Evolutionary conservation across 805 yeast genomes (phyloP).

Genomic region (Sporopachydermia lactativora): DNA sequence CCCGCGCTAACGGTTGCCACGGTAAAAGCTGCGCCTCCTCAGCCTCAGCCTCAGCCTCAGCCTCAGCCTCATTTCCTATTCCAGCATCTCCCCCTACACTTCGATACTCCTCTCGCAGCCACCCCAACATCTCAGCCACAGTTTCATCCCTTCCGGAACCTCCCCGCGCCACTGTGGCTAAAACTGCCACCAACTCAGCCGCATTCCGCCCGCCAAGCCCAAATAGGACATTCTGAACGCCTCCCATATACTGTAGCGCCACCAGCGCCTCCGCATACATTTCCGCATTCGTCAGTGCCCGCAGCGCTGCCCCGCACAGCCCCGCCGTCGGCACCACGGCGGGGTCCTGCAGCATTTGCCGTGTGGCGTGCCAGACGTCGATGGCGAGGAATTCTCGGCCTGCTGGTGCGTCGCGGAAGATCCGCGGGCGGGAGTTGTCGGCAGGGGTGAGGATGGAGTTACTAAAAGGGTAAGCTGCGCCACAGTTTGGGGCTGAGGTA

Average conservation of each 20-base stretch:
- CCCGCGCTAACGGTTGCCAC: not conserved
- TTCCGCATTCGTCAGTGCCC: not conserved
- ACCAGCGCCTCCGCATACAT: not conserved
- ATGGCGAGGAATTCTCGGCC: too few relatives aligned
- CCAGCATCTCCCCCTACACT: not conserved
- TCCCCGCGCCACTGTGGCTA: not conserved
- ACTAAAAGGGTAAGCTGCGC: too few relatives aligned
- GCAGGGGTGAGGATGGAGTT: too few relatives aligned
- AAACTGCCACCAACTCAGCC: too few relatives aligned
- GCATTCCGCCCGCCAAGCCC: not conserved
- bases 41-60: not conserved
- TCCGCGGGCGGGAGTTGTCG: too few relatives aligned
- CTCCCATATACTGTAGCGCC: constrained; percentile 1
- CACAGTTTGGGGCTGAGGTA: too few relatives aligned
- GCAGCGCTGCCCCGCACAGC: not conserved
- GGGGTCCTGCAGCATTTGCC: not conserved
- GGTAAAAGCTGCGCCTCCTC: not conserved
- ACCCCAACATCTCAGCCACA: not conserved
- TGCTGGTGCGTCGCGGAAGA: too few relatives aligned
- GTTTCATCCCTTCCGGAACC: not conserved
- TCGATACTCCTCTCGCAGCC: not conserved
- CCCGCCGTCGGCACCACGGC: not conserved
- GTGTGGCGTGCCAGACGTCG: not conserved
- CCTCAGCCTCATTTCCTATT: not conserved
- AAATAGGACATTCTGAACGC: not conserved